These are phyloP conservation scores for Diplodia corticola DNA, from an alignment of 2,329 filamentous ascomycete species.

Conservation along the genomic window DNA sequence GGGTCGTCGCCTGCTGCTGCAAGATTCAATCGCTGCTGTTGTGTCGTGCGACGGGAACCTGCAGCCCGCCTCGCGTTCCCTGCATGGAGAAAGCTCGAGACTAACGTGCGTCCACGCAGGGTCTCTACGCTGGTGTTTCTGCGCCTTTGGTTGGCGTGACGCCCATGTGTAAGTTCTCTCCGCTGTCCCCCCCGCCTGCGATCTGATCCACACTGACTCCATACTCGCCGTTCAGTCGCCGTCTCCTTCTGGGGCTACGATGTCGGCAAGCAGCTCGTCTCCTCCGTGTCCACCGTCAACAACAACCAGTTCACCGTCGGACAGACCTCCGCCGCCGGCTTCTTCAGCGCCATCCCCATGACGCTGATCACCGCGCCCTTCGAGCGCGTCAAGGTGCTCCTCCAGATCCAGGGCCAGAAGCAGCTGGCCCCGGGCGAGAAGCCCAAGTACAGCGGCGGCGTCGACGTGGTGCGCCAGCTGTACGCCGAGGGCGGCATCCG, in stretches of 20 bases:
- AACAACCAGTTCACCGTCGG: conserved; percentile 75
- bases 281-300: conserved; percentile 63
- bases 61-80: background rate
- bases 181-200: no score
- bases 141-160: conserved; percentile 94
- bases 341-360: conserved; percentile 95
- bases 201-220: conserved; percentile 24
- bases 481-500: conserved; percentile 88
- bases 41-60: conserved; percentile 6
- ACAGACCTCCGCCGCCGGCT: conserved; percentile 88
- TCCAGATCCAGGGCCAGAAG: conserved; percentile 96
- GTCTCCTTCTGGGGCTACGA: conserved; percentile 85
- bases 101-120: conserved; percentile 48
- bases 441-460: conserved; percentile 81
- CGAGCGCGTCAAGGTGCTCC: conserved; percentile 96
- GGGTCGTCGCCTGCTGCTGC: conserved; percentile 7
- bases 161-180: conserved; percentile 82
- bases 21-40: background rate
- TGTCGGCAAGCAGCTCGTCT: conserved; percentile 86
- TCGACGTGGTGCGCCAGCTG: conserved; percentile 89
- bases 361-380: conserved; percentile 98
- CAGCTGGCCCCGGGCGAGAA: conserved; percentile 83
- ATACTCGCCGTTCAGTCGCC: conserved; percentile 50
- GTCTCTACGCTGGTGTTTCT: conserved; percentile 94
- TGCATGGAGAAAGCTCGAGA: background rate